Evolutionary conservation across 192 early-diverging fungal genomes (phyloP).

Genomic region (Backusella psychrophila): DNA sequence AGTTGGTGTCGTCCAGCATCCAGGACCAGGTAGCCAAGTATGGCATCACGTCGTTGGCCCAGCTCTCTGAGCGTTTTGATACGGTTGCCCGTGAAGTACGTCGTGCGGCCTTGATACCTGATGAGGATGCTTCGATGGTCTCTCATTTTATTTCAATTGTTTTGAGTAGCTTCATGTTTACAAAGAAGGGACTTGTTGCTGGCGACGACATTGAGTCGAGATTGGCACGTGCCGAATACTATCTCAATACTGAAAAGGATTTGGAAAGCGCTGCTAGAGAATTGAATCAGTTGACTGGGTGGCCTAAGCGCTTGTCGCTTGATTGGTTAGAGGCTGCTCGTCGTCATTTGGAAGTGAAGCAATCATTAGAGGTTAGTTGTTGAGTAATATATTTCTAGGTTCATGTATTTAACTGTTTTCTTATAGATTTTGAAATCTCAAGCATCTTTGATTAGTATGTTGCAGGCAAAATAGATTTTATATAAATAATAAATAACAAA

Average conservation of each 20-base stretch:
- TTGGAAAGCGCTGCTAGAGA: slow-evolving; percentile 86
- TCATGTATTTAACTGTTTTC: too few relatives aligned
- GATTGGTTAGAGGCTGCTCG: slow-evolving; percentile 88
- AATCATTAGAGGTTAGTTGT: slow-evolving; percentile 72
- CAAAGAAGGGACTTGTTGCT: slow-evolving; percentile 80
- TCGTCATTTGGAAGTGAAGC: slow-evolving; percentile 82
- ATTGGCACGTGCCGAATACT: slow-evolving; percentile 74
- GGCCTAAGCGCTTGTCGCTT: slow-evolving; percentile 80
- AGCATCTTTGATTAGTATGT: slow-evolving; percentile 23
- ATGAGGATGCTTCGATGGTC: slow-evolving; percentile 78
- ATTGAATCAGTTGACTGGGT: slow-evolving; percentile 89
- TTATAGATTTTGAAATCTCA: slow-evolving; percentile 20
- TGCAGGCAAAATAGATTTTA: slow-evolving; percentile 23
- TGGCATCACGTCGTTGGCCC: slow-evolving; percentile 65
- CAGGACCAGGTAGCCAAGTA: slow-evolving; percentile 54
- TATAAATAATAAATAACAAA: neutral
- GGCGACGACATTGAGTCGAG: slow-evolving; percentile 87
- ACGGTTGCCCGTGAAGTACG: slow-evolving; percentile 69
- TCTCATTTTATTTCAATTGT: slow-evolving; percentile 74
- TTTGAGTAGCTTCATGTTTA: slow-evolving; percentile 76
- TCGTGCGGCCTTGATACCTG: slow-evolving; percentile 79
- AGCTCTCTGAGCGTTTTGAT: slow-evolving; percentile 70
- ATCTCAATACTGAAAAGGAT: slow-evolving; percentile 68
- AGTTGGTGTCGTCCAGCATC: slow-evolving; percentile 62
- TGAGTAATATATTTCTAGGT: too few relatives aligned